Conservation (phyloP, 1,284 basidiomycete genomes). For the Naganishia cerealis region DNA sequence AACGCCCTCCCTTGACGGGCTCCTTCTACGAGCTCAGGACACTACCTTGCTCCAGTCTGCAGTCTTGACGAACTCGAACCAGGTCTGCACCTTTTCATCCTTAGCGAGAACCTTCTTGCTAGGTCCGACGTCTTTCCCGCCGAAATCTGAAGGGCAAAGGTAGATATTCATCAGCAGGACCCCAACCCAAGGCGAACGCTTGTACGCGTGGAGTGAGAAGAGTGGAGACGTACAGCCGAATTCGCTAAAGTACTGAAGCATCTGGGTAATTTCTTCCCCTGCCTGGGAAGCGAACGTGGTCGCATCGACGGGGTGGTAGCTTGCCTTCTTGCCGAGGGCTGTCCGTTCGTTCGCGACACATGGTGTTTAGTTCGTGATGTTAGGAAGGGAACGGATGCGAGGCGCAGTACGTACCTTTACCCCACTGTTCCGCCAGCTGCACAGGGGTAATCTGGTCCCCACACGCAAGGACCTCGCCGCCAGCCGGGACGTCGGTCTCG, state of each 20-base stretch:
- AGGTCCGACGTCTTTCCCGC: constrained; percentile 23
- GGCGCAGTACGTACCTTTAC: constrained; percentile 5
- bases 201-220: background rate
- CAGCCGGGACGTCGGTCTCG: constrained; percentile 22
- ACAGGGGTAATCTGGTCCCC: constrained; percentile 16
- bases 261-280: constrained; percentile 31
- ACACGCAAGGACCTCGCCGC: constrained; percentile 20
- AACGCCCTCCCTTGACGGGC: no score
- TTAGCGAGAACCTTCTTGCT: constrained; percentile 24
- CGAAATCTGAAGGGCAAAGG: constrained; percentile 19
- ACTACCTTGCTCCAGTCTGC: constrained; percentile 29
- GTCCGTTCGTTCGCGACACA: background rate
- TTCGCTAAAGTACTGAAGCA: constrained; percentile 27
- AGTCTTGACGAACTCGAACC: constrained; percentile 12
- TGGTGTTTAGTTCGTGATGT: background rate
- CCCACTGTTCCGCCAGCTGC: constrained; percentile 7
- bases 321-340: constrained; percentile 19
- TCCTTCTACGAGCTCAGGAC: background rate
- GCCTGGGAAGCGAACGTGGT: constrained; percentile 12
- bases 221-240: constrained; percentile 30
- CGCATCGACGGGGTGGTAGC: constrained; percentile 15
- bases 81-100: constrained; percentile 20
- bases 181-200: background rate
- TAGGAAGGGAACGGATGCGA: background rate
- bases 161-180: background rate